These are phyloP conservation scores for Oryza rufipogon DNA, from an alignment of 176 grass and related monocot species.

Conservation along the genomic window DNA sequence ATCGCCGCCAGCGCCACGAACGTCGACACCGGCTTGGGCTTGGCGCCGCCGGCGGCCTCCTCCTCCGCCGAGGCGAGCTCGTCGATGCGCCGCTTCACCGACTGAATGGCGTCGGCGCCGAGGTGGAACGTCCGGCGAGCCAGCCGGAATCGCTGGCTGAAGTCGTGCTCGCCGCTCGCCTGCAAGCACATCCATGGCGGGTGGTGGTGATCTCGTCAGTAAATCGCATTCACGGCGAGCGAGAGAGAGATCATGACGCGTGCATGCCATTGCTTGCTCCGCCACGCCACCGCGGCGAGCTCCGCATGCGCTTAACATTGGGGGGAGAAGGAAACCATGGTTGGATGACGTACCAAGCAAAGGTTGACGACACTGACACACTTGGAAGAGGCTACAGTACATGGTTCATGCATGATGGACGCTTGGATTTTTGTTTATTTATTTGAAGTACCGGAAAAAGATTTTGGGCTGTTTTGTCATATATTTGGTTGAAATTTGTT, in stretches of 20 bases:
- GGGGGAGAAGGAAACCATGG: not conserved
- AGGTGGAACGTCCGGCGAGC: conserved; percentile 43
- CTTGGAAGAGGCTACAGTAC: not conserved
- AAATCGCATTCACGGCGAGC: not conserved
- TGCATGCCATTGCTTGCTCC: conserved; percentile 7
- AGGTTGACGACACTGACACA: not conserved
- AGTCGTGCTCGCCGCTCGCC: not conserved
- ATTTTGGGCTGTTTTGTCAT: too few species aligned
- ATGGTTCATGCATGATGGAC: not conserved
- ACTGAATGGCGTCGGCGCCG: conserved; percentile 5
- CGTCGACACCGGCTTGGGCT: conserved; percentile 44
- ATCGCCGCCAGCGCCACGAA: conserved; percentile 49
- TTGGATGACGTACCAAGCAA: not conserved
- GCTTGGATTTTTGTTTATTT: too few species aligned
- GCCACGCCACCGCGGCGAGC: not conserved
- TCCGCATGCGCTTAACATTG: not conserved
- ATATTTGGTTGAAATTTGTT: not conserved
- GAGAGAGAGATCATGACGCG: not conserved
- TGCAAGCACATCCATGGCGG: not conserved
- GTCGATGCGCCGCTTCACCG: conserved; percentile 35
- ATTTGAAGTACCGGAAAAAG: too few species aligned
- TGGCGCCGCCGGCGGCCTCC: not conserved
- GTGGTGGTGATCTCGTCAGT: not conserved
- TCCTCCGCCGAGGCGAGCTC: conserved; percentile 14
- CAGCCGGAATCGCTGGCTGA: conserved; percentile 37